Evolutionary conservation across 2,329 filamentous ascomycete species (phyloP).

Genomic region (Pestalotiopsis sp.): DNA sequence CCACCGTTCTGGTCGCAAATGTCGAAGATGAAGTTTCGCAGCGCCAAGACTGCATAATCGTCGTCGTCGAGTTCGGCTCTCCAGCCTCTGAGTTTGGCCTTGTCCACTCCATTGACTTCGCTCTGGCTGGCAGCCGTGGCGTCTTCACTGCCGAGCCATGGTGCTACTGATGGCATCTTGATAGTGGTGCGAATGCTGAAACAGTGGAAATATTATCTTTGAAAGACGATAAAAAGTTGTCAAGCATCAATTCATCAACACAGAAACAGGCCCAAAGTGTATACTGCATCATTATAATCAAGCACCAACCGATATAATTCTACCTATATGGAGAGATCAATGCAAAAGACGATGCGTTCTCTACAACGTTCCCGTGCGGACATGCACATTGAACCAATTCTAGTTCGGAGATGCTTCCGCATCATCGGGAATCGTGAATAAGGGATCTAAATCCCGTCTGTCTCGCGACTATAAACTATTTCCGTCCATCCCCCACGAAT

Average conservation of each 20-base stretch:
- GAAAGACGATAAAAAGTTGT: not conserved
- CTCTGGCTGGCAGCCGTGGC: not conserved
- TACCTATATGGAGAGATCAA: not conserved
- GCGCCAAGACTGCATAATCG: slow-evolving; percentile 14
- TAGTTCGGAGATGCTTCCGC: not conserved
- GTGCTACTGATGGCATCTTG: not conserved
- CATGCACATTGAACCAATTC: not conserved
- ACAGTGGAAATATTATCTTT: not conserved
- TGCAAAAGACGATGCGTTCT: not conserved
- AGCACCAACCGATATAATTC: not conserved
- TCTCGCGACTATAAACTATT: not conserved
- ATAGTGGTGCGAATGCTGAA: not conserved
- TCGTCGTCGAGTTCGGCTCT: slow-evolving; percentile 14
- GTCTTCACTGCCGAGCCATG: not conserved
- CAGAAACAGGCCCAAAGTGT: not conserved
- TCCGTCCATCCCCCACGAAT: not conserved
- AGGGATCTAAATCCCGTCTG: not conserved
- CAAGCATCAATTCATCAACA: not conserved
- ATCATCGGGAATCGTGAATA: not conserved
- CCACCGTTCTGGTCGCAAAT: slow-evolving; percentile 5
- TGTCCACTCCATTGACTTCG: not conserved
- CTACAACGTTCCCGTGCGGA: not conserved
- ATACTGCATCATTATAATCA: not conserved
- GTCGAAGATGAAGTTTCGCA: slow-evolving; percentile 9
- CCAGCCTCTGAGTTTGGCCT: not conserved